These are phyloP conservation scores for Botryotinia globosa DNA, from an alignment of 2,329 filamentous ascomycete genomes.

Conservation along the genomic window DNA sequence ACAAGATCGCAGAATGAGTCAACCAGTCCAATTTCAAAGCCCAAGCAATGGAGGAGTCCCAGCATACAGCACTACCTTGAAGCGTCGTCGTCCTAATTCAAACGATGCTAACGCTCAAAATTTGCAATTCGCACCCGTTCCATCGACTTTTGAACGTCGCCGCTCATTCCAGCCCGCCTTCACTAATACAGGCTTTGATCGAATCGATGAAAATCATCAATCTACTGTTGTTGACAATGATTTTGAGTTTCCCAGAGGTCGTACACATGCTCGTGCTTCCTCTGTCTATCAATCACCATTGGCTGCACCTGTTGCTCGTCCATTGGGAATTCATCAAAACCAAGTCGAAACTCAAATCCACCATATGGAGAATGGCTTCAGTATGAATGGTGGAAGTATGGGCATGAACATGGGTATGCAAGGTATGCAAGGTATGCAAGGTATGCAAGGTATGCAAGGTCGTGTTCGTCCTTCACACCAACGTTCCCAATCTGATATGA, in stretches of 20 bases:
- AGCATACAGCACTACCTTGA: constrained; percentile 22
- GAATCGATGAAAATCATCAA: constrained; percentile 18
- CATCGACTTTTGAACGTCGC: background rate
- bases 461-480: constrained; percentile 27
- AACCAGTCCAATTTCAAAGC: constrained; percentile 9
- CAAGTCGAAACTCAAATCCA: constrained; percentile 4
- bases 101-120: constrained; percentile 13
- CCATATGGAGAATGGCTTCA: constrained; percentile 6
- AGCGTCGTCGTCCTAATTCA: constrained; percentile 29
- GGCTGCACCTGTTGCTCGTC: constrained; percentile 25
- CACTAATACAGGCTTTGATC: background rate
- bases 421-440: background rate
- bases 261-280: constrained; percentile 22
- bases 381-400: constrained; percentile 5
- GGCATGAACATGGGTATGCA: background rate
- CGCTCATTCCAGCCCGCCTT: constrained; percentile 13
- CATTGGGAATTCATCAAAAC: constrained; percentile 13
- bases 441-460: background rate
- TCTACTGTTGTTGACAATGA: background rate
- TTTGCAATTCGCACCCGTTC: constrained; percentile 6
- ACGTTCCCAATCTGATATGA: constrained; percentile 36
- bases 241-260: constrained; percentile 2
- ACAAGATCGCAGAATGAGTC: constrained; percentile 27
- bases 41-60: constrained; percentile 21
- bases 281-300: constrained; percentile 27